A percentile compares a stretch with the other conserved stretches of the same genome.
Evolutionary conservation across 2,329 filamentous ascomycete species (phyloP).

Genomic region (Sporothrix phasma): DNA sequence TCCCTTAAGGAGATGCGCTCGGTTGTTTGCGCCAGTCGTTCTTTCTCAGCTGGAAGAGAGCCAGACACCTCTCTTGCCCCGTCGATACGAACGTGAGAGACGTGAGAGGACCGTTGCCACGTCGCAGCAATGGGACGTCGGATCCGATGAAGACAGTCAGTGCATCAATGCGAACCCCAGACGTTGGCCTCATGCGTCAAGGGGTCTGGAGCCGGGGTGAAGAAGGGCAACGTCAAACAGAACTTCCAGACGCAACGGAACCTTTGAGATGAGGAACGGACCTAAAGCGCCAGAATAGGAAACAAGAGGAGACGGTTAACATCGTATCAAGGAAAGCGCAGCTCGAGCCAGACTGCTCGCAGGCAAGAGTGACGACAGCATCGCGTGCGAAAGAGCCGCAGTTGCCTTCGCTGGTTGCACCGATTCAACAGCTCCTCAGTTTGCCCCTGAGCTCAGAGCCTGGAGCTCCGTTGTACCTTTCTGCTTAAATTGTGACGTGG

Average conservation of each 20-base stretch:
- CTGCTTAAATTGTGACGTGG: neutral
- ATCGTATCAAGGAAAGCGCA: neutral
- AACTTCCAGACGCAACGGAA: neutral
- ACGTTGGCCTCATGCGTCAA: neutral
- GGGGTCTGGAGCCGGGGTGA: neutral
- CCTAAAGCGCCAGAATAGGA: neutral
- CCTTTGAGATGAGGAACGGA: neutral
- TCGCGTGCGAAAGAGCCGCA: neutral
- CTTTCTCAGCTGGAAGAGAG: neutral
- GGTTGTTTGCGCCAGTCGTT: neutral
- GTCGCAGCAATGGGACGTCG: neutral
- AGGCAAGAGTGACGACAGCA: neutral
- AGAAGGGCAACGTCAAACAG: neutral
- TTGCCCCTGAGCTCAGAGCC: neutral
- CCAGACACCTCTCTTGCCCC: neutral
- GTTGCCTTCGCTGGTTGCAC: neutral
- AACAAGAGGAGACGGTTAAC: neutral
- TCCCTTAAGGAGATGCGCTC: neutral
- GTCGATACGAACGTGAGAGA: neutral
- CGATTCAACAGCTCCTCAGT: neutral
- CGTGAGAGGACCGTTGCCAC: neutral
- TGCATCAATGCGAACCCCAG: conserved; percentile 2
- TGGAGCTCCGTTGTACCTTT: neutral
- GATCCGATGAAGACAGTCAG: neutral
- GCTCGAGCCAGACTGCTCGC: neutral